These are phyloP conservation scores for Didymosphaeria variabile DNA, from an alignment of 2,329 filamentous ascomycete genomes.

Conservation along the genomic window DNA sequence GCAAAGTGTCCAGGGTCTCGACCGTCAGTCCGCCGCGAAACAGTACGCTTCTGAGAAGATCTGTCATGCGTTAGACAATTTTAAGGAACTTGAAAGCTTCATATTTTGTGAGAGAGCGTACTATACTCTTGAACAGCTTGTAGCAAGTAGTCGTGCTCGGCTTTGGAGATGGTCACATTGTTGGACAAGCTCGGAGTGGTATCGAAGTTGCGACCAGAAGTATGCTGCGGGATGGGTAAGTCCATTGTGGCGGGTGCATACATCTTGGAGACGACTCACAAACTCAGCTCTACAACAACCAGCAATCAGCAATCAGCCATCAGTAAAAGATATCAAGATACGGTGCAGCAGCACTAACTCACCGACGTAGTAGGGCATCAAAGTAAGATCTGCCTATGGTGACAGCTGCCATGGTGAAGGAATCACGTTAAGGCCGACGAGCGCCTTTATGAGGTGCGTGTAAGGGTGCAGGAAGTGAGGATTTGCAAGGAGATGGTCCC, in stretches of 20 bases:
- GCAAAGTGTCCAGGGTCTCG: constrained; percentile 60
- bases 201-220: constrained; percentile 48
- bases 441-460: constrained; percentile 18
- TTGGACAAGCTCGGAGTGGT: constrained; percentile 46
- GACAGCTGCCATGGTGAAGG: constrained; percentile 55
- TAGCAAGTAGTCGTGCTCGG: constrained; percentile 68
- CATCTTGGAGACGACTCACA: constrained; percentile 50
- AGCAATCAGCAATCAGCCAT: constrained; percentile 19
- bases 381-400: constrained; percentile 70
- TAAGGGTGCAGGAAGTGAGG: constrained; percentile 13
- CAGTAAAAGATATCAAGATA: constrained; percentile 29
- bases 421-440: constrained; percentile 15
- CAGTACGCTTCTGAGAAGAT: constrained; percentile 57
- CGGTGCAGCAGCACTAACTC: constrained; percentile 40
- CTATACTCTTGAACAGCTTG: constrained; percentile 63
- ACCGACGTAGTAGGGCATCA: constrained; percentile 70
- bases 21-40: constrained; percentile 60
- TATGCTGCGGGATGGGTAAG: constrained; percentile 47
- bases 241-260: background rate
- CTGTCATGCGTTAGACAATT: constrained; percentile 37
- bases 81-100: too few relatives aligned
- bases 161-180: constrained; percentile 65
- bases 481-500: constrained; percentile 5
- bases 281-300: constrained; percentile 59
- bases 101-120: constrained; percentile 45